These are phyloP conservation scores for Paramecium pentaurelia DNA, from an alignment of 73 alveolate genomes.

Conservation along the genomic window DNA sequence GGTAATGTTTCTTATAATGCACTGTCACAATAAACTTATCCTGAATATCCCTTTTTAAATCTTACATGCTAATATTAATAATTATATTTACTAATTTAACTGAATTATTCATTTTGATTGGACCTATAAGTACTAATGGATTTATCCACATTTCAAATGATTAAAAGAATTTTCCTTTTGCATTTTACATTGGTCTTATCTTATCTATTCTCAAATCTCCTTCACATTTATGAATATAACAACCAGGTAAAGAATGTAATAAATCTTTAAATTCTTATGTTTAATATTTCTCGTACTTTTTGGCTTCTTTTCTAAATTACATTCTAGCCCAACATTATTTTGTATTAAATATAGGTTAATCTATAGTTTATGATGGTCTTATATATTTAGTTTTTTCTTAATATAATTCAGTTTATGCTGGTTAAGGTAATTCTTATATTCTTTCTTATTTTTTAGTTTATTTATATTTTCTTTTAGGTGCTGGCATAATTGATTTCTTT, in stretches of 20 bases:
- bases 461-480: neutral
- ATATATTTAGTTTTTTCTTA: neutral
- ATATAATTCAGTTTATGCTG: neutral
- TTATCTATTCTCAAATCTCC: neutral
- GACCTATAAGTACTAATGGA: neutral
- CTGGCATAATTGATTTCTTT: neutral
- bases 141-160: neutral
- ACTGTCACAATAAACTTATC: neutral
- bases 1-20: neutral
- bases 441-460: neutral
- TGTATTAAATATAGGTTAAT: neutral
- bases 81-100: neutral
- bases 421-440: neutral
- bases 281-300: neutral
- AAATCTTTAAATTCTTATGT: neutral
- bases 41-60: neutral
- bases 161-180: neutral
- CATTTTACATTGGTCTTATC: neutral
- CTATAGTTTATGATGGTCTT: neutral
- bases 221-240: neutral
- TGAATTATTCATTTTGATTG: neutral
- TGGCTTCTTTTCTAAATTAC: neutral
- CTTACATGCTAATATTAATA: neutral
- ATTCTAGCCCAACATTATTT: neutral
- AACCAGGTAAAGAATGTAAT: neutral